A percentile compares a stretch with the other conserved stretches of the same genome.
Evolutionary conservation across 495 filamentous ascomycete species (phyloP).

Genomic region (Penicillium salamii): DNA sequence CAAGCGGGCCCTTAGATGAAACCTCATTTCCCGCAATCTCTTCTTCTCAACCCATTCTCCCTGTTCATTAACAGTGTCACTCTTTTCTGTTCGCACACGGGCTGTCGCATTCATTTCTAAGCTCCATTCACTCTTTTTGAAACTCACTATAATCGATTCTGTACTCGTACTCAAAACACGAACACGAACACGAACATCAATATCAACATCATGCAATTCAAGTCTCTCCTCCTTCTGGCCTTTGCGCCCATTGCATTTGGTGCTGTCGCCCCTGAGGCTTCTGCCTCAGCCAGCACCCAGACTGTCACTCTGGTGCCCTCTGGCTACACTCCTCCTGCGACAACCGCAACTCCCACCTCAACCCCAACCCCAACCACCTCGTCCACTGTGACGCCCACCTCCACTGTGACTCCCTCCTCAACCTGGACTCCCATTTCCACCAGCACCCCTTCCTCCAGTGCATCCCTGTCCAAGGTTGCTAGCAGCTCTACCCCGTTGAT

Average conservation of each 20-base stretch:
- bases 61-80: conserved; percentile 28
- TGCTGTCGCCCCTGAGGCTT: conserved; percentile 29
- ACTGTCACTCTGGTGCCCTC: conserved; percentile 35
- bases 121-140: conserved; percentile 37
- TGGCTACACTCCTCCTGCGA: conserved; percentile 24
- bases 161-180: too few relatives aligned
- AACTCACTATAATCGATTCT: too few relatives aligned
- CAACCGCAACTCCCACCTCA: conserved; percentile 20
- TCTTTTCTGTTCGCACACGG: conserved; percentile 30
- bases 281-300: conserved; percentile 19
- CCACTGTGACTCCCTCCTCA: conserved; percentile 16
- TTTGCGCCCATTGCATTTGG: conserved; percentile 34
- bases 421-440: conserved; percentile 14
- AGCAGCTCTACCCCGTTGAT: conserved; percentile 20
- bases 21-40: conserved; percentile 10
- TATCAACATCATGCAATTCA: conserved; percentile 35
- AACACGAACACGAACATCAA: too few relatives aligned
- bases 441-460: conserved; percentile 21
- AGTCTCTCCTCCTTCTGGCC: conserved; percentile 32
- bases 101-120: conserved; percentile 41
- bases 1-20: conserved; percentile 11
- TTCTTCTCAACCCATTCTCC: conserved; percentile 14
- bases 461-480: conserved; percentile 14
- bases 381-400: conserved; percentile 19
- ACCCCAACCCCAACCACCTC: conserved; percentile 20